These are phyloP conservation scores for Lipomyces yamanashiensis DNA, from an alignment of 805 yeast genomes.

Conservation along the genomic window DNA sequence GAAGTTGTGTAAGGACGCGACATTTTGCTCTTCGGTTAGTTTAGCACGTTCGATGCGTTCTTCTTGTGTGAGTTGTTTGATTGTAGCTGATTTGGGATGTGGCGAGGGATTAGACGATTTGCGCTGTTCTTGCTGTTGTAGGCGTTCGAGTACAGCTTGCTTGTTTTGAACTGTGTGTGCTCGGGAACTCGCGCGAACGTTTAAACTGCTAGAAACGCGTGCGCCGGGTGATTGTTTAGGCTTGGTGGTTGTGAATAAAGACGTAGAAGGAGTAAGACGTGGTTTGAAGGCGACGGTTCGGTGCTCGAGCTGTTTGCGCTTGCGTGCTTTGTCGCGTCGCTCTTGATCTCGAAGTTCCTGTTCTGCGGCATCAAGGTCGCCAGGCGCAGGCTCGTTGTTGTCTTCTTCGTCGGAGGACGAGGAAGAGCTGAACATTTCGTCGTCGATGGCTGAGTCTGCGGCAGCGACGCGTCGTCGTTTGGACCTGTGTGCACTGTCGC, in stretches of 20 bases:
- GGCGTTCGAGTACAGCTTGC: conserved; percentile 71
- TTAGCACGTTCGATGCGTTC: conserved; percentile 81
- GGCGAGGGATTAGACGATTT: conserved; percentile 2
- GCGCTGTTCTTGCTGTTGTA: conserved; percentile 49
- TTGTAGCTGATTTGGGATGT: conserved; percentile 1
- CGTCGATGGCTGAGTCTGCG: conserved; percentile 42
- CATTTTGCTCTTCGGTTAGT: conserved; percentile 79
- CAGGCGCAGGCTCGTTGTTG: conserved; percentile 36
- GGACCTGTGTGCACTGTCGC: neutral
- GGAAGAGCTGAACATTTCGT: conserved; percentile 57
- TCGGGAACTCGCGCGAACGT: conserved; percentile 53
- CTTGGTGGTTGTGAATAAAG: neutral
- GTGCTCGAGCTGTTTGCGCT: conserved; percentile 41
- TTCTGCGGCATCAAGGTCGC: conserved; percentile 59
- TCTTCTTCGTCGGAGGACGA: conserved; percentile 54
- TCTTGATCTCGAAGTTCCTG: conserved; percentile 54
- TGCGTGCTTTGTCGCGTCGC: conserved; percentile 38
- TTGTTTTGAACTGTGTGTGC: conserved; percentile 77
- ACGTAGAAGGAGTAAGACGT: neutral
- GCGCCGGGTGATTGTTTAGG: neutral
- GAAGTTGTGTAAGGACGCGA: conserved; percentile 72
- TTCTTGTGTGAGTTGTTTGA: conserved; percentile 59
- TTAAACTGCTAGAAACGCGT: neutral
- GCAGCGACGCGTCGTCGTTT: conserved; percentile 15
- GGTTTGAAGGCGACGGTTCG: conserved; percentile 11